phyloP scores from a whole-genome alignment of 2,329 filamentous ascomycete species.

The Penicillium polonicum region DNA sequence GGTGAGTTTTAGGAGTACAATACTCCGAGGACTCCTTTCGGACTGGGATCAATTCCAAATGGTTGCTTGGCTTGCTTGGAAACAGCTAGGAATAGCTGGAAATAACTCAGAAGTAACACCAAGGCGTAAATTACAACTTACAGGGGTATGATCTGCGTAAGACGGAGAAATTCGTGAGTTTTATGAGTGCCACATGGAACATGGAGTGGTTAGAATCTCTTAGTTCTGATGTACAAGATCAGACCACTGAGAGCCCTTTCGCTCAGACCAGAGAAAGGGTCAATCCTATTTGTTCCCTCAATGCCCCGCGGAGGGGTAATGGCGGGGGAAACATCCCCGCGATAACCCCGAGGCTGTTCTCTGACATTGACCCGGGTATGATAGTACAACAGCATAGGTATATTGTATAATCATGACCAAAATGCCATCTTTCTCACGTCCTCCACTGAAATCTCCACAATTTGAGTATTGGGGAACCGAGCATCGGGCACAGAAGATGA shows the following conservation, averaged over 20 bases:
- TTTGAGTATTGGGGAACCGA: slow-evolving; percentile 39
- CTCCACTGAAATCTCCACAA: slow-evolving; percentile 32
- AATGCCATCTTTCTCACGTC: slow-evolving; percentile 38
- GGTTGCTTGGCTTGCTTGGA: not conserved
- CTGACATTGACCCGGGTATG: not conserved
- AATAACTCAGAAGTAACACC: not conserved
- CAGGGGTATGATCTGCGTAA: not conserved
- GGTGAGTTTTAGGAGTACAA: not conserved
- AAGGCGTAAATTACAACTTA: not conserved
- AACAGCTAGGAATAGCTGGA: not conserved
- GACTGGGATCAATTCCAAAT: not conserved
- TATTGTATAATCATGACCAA: slow-evolving; percentile 22
- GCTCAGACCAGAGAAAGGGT: not conserved
- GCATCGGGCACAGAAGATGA: slow-evolving; percentile 26
- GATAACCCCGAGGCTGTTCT: not conserved
- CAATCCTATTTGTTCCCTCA: not conserved
- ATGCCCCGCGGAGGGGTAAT: slow-evolving; percentile 1
- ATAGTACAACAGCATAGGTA: not conserved
- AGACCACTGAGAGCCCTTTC: not conserved
- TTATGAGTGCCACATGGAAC: not conserved
- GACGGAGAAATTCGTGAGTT: not conserved
- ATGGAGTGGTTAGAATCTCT: not conserved
- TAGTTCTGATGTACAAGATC: not conserved
- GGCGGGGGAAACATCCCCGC: not conserved
- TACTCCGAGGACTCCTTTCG: too few relatives aligned